phyloP scores from a whole-genome alignment of 345 rosid genomes.

The Cardamine resedifolia region DNA sequence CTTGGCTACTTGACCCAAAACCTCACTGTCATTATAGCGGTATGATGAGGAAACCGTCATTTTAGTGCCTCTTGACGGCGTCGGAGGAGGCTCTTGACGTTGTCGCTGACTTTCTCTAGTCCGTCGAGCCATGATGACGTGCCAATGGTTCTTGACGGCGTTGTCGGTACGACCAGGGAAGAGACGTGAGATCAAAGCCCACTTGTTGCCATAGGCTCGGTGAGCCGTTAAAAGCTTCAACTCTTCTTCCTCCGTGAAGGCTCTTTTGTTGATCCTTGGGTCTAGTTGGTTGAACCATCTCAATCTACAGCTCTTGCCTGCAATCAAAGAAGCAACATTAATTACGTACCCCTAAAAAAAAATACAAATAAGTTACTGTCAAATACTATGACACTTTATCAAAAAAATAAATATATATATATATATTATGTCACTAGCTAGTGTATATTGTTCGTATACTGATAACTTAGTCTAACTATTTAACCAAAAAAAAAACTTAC shows the following conservation, averaged over 20 bases:
- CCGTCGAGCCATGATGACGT: slow-evolving; percentile 93
- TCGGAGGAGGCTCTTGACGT: slow-evolving; percentile 14
- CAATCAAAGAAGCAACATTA: slow-evolving; percentile 9
- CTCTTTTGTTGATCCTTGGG: slow-evolving; percentile 85
- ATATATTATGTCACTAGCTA: slow-evolving; percentile 4
- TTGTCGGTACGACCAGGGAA: slow-evolving; percentile 98
- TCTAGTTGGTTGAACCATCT: slow-evolving; percentile 99
- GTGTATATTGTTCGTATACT: not conserved
- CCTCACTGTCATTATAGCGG: slow-evolving; percentile 15
- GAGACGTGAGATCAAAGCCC: slow-evolving; percentile 98
- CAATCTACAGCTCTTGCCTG: slow-evolving; percentile 95
- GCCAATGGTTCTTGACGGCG: slow-evolving; percentile 98
- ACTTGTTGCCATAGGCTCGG: slow-evolving; percentile 86
- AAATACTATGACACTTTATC: too few species aligned
- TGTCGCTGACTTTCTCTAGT: slow-evolving; percentile 55
- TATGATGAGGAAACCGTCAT: slow-evolving; percentile 27
- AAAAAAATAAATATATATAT: too few species aligned
- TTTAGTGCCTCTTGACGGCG: slow-evolving; percentile 7
- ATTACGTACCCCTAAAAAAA: not conserved
- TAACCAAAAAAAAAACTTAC: too few species aligned
- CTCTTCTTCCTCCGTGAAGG: slow-evolving; percentile 91
- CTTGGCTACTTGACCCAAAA: not conserved
- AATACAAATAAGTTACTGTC: slow-evolving; percentile 5
- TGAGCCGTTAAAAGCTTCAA: slow-evolving; percentile 83
- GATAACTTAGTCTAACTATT: not conserved